Evolutionary conservation across 805 yeast genomes (phyloP).

Genomic region (Maudiozyma pseudohumilis): DNA sequence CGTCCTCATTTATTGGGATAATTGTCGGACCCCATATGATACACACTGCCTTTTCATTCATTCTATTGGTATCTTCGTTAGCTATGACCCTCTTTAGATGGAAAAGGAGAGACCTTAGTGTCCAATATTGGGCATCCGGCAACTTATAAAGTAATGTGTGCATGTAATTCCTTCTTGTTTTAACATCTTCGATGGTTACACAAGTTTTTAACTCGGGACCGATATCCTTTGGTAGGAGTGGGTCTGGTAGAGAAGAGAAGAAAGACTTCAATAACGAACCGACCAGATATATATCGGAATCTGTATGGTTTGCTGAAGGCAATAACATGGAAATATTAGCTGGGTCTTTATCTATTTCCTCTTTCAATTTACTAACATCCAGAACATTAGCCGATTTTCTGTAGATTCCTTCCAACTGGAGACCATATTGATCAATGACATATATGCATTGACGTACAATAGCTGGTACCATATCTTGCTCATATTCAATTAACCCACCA

Average conservation of each 20-base stretch:
- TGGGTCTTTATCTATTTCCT: conserved; percentile 67
- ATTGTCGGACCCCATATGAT: conserved; percentile 94
- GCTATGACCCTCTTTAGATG: conserved; percentile 70
- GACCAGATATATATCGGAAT: conserved; percentile 78
- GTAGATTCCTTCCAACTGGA: conserved; percentile 82
- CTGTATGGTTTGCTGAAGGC: conserved; percentile 47
- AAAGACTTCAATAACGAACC: conserved; percentile 79
- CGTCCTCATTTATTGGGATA: conserved; percentile 55
- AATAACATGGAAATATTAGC: conserved; percentile 48
- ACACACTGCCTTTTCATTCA: conserved; percentile 73
- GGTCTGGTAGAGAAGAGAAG: conserved; percentile 74
- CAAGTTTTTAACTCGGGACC: conserved; percentile 37
- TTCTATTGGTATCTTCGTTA: conserved; percentile 56
- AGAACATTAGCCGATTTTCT: conserved; percentile 72
- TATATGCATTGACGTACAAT: conserved; percentile 83
- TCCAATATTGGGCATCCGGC: conserved; percentile 93
- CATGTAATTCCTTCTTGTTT: conserved; percentile 56
- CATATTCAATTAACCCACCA: conserved; percentile 65
- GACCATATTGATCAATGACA: conserved; percentile 76
- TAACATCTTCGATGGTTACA: conserved; percentile 54
- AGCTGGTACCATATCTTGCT: conserved; percentile 86
- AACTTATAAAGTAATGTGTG: conserved; percentile 83
- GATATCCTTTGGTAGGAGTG: conserved; percentile 22
- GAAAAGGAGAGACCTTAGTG: conserved; percentile 72
- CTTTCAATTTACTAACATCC: conserved; percentile 63